Evolutionary conservation across 768 basidiomycete species (phyloP), one percentile per base, ranked within the genome.

Genomic region (Dentipellis fragilis): DNA sequence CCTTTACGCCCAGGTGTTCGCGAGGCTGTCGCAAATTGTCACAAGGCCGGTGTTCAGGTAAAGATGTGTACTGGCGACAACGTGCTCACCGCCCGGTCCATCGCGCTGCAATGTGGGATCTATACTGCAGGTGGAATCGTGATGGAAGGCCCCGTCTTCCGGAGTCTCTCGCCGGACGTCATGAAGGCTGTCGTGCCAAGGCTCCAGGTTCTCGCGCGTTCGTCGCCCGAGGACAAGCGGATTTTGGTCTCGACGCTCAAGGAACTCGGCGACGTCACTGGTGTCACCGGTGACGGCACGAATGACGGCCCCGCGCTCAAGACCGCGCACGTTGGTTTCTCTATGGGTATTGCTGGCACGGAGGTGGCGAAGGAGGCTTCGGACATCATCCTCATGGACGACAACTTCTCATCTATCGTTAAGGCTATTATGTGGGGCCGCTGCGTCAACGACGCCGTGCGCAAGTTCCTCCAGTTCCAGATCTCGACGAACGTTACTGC

Each of bases 21-120:
- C 14, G 80, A 93, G 10, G 93, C 95, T 16, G 95, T 99, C 46
- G 75, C 79, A 46, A 84, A 89, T 64, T 97, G 94, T 66, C 83
- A 83, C 63, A 79, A 75, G 52, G 95, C 96, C 42, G 94, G 95
- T 58, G 93, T 99, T 12, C 76, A 79, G 21, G 85, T 98, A 72
- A 97, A 96, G 74, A 99, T 97, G 94, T 95, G 92, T 68, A 98
- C 96, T 0, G 96, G 95, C 61, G 94, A 98, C 70, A 97, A 96
- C 61, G 91, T 93, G 51, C 81, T 97, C 52, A 94, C 90, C 0
- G 91, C 90, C 51, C 84, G 93, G n/a, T 96, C 94, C 7, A 99
- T 99, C 63, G 95, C 96, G 19, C 78, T 80, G 1, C 95, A 99
- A 65, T 98, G 95, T 64, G 93, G 94, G 39, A 97, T 98, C 67